Conservation (phyloP, 495 filamentous ascomycete genomes). For the Evansstolkia leycettana region DNA sequence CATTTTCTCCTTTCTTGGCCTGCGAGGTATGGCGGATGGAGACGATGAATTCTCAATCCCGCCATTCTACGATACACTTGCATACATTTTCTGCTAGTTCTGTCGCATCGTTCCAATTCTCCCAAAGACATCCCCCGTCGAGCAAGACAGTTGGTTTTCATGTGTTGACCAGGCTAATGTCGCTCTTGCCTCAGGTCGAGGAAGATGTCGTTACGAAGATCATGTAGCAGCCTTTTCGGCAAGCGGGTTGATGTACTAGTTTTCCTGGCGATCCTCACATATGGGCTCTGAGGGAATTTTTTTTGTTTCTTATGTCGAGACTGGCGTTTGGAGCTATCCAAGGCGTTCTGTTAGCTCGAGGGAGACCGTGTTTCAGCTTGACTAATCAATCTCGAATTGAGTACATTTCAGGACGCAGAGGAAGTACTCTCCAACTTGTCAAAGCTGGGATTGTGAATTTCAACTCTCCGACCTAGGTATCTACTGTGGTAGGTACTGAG, state of each 20-base stretch:
- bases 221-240: conserved; percentile 48
- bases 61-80: no score
- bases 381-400: conserved; percentile 27
- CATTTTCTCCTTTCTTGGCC: conserved; percentile 1
- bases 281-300: neutral
- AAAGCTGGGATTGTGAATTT: no score
- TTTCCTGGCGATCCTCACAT: conserved; percentile 8
- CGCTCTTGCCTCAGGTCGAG: conserved; percentile 60
- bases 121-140: no score
- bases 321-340: conserved; percentile 6
- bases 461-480: no score
- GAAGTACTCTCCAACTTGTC: conserved; percentile 17
- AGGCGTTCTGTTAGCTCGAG: neutral
- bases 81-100: no score
- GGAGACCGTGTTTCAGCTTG: conserved; percentile 3
- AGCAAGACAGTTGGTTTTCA: no score
- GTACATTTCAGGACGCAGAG: conserved; percentile 18
- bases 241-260: conserved; percentile 10
- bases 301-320: conserved; percentile 7
- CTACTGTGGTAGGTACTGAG: conserved; percentile 2
- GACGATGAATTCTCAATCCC: no score
- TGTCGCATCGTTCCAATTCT: neutral
- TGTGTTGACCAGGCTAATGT: conserved; percentile 36
- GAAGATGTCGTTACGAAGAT: conserved; percentile 89
- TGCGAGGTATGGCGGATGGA: neutral